Conservation (phyloP, 768 basidiomycete genomes). For the Kwoniella shandongensis region DNA sequence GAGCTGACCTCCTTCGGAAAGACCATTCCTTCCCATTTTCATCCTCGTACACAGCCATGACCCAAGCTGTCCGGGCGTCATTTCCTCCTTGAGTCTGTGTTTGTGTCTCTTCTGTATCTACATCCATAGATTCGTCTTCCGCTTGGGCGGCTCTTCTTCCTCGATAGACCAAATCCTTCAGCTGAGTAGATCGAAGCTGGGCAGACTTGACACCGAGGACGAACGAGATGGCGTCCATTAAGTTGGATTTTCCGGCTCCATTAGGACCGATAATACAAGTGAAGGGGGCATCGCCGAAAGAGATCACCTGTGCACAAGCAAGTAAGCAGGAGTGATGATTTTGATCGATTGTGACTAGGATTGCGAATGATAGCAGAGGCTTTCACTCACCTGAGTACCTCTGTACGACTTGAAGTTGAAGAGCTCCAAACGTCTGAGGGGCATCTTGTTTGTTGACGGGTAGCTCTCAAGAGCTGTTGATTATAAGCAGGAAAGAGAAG, state of each 20-base stretch:
- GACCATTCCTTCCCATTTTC: slow-evolving; percentile 74
- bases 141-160: slow-evolving; percentile 59
- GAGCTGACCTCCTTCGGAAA: slow-evolving; percentile 85
- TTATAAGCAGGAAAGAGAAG: background rate
- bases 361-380: no score
- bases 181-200: slow-evolving; percentile 85
- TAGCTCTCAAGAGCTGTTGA: background rate
- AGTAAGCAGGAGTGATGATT: no score
- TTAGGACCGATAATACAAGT: slow-evolving; percentile 97
- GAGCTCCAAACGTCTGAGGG: slow-evolving; percentile 64
- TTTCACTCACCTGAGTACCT: slow-evolving; percentile 53
- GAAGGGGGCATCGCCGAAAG: slow-evolving; percentile 61
- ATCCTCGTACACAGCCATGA: slow-evolving; percentile 85
- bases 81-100: slow-evolving; percentile 64
- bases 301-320: slow-evolving; percentile 56
- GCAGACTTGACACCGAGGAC: slow-evolving; percentile 94
- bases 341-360: no score
- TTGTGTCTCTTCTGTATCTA: slow-evolving; percentile 55
- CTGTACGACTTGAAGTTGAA: slow-evolving; percentile 98
- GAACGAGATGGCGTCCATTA: slow-evolving; percentile 99
- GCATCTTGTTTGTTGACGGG: slow-evolving; percentile 46
- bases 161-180: slow-evolving; percentile 94
- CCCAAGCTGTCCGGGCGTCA: slow-evolving; percentile 91
- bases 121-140: slow-evolving; percentile 36
- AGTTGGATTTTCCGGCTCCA: slow-evolving; percentile 97